Evolutionary conservation across 306 rosid species (phyloP).

Genomic region (Fragaria vesca): DNA sequence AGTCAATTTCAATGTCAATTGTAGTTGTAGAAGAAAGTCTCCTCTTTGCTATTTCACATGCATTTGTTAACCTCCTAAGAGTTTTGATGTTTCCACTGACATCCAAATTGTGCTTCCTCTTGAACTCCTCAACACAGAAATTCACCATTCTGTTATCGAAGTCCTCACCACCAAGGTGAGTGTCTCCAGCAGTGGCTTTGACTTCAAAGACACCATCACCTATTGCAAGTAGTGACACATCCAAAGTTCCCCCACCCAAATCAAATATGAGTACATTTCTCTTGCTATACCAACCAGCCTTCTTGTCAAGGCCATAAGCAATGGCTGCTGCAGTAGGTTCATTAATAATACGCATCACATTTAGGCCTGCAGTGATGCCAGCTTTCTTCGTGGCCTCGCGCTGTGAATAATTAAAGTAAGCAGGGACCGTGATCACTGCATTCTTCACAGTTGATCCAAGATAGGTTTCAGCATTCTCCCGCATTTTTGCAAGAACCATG

Average conservation of each 20-base stretch:
- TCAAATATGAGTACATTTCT: neutral
- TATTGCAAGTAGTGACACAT: neutral
- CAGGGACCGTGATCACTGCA: conserved; percentile 3
- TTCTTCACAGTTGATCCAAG: neutral
- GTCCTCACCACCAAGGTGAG: conserved; percentile 17
- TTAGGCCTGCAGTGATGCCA: neutral
- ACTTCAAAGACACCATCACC: neutral
- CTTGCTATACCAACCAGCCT: neutral
- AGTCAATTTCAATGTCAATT: neutral
- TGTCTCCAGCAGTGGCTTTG: neutral
- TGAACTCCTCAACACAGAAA: neutral
- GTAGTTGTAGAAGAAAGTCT: neutral
- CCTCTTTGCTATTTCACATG: neutral
- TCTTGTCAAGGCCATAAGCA: conserved; percentile 1
- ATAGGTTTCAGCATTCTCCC: conserved; percentile 3
- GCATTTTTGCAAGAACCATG: neutral
- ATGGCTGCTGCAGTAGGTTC: conserved; percentile 9
- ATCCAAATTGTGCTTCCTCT: neutral
- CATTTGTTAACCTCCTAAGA: neutral
- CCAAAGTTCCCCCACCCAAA: neutral
- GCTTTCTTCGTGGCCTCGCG: neutral
- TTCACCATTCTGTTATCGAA: conserved; percentile 7
- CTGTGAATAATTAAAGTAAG: conserved; percentile 4
- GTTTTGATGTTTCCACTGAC: neutral
- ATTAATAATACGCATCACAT: neutral